phyloP scores from a whole-genome alignment of 2,329 filamentous ascomycete species.

The Cyphellophora europaea region DNA sequence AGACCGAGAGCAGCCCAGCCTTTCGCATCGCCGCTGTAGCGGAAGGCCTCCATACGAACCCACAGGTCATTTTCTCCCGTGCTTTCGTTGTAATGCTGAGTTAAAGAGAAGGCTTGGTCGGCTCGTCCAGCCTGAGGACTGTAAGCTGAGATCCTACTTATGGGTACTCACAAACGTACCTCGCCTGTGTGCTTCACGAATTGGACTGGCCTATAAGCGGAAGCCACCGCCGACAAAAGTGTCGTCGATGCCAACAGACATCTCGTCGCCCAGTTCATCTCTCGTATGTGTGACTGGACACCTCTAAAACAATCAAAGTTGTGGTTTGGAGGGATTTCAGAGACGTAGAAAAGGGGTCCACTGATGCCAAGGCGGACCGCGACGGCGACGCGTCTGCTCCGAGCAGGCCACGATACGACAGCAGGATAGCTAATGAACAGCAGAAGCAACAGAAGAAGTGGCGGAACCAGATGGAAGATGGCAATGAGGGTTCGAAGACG shows the following conservation, averaged over 20 bases:
- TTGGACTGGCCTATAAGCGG: constrained; percentile 19
- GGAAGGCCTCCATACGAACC: constrained; percentile 17
- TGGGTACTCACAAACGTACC: constrained; percentile 2
- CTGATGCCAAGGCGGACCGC: no score
- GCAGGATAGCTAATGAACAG: no score
- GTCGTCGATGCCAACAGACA: background rate
- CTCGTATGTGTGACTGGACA: no score
- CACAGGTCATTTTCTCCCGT: constrained; percentile 17
- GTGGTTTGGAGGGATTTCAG: background rate
- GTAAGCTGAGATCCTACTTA: constrained; percentile 4
- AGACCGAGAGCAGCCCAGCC: constrained; percentile 19
- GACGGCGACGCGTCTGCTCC: no score
- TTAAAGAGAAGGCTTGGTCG: constrained; percentile 16
- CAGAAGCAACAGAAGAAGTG: no score
- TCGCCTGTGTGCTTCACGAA: constrained; percentile 19
- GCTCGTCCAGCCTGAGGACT: constrained; percentile 9
- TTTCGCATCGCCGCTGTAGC: constrained; percentile 12
- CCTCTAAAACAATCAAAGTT: no score
- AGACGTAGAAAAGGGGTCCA: background rate
- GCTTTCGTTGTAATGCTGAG: constrained; percentile 18
- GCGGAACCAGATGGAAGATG: no score
- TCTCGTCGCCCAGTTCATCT: background rate
- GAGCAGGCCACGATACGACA: no score
- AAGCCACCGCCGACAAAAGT: background rate
- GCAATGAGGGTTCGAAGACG: no score